Evolutionary conservation across 202 grass and related monocot genomes (phyloP).

Genomic region (Eragrostis tef): DNA sequence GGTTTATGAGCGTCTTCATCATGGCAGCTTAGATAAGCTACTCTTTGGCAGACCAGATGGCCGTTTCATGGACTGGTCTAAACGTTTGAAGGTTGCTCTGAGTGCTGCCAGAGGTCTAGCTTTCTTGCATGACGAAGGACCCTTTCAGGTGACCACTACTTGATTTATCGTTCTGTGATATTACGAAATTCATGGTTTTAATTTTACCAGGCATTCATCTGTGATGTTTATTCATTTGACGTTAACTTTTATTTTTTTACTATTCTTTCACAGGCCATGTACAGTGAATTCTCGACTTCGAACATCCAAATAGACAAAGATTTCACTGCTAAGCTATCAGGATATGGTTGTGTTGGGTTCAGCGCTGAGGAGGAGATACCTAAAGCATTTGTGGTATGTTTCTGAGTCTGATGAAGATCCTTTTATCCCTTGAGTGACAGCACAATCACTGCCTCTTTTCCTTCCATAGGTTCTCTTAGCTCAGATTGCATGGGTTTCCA

Average conservation of each 20-base stretch:
- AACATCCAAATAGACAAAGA: conserved; percentile 98
- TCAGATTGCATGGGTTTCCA: conserved; percentile 16
- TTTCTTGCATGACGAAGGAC: conserved; percentile 97
- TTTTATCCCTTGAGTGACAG: neutral
- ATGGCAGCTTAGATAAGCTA: conserved; percentile 83
- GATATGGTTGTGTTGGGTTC: conserved; percentile 79
- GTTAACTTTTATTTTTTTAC: conserved; percentile 16
- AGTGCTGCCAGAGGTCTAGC: conserved; percentile 82
- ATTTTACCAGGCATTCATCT: neutral
- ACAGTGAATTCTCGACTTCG: conserved; percentile 80
- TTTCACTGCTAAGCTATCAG: conserved; percentile 90
- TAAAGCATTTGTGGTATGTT: conserved; percentile 67
- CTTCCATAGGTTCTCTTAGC: conserved; percentile 7
- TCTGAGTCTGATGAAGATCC: conserved; percentile 16
- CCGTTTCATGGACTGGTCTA: conserved; percentile 84
- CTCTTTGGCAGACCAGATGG: conserved; percentile 81
- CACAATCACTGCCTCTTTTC: neutral
- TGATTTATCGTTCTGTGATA: conserved; percentile 14
- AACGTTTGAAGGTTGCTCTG: conserved; percentile 82
- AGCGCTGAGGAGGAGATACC: conserved; percentile 63
- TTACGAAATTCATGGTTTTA: neutral
- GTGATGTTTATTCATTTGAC: neutral
- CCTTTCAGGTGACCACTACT: conserved; percentile 75
- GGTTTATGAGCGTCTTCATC: conserved; percentile 83
- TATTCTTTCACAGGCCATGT: conserved; percentile 78